These are phyloP conservation scores for Ophiostoma triangulosporum DNA, from an alignment of 2,329 filamentous ascomycete genomes.

Conservation along the genomic window DNA sequence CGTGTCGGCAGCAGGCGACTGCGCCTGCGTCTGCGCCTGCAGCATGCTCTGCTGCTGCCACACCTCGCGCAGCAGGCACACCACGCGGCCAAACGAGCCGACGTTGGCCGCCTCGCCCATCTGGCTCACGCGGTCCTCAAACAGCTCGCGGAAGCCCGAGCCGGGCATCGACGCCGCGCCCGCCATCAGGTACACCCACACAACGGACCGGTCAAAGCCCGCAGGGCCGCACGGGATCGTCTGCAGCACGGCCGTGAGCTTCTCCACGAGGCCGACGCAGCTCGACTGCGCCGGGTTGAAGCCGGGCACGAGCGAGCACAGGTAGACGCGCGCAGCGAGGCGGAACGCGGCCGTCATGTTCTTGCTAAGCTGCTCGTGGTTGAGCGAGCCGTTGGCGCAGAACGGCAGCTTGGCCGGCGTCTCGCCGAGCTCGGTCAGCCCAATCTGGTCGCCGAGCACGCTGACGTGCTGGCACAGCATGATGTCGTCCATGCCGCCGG, in stretches of 20 bases:
- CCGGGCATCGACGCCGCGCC: conserved; percentile 62
- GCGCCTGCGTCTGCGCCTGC: conserved; percentile 13
- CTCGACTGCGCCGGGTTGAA: conserved; percentile 64
- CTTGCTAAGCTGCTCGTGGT: conserved; percentile 67
- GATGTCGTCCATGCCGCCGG: conserved; percentile 70
- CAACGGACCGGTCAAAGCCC: conserved; percentile 80
- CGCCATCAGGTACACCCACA: conserved; percentile 85
- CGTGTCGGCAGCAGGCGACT: neutral
- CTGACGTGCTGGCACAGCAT: conserved; percentile 80
- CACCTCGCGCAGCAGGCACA: conserved; percentile 64
- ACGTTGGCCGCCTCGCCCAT: conserved; percentile 66
- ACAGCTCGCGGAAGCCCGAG: conserved; percentile 64
- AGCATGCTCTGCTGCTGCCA: conserved; percentile 60
- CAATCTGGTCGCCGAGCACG: conserved; percentile 76
- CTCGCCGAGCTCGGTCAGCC: conserved; percentile 58
- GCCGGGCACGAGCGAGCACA: conserved; percentile 88
- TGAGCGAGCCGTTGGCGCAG: conserved; percentile 60
- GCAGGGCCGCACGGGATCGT: conserved; percentile 68
- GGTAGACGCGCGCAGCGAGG: conserved; percentile 82
- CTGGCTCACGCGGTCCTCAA: conserved; percentile 58
- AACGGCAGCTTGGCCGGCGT: conserved; percentile 44
- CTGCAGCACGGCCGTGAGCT: conserved; percentile 62
- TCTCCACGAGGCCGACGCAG: conserved; percentile 63
- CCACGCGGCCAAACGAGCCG: conserved; percentile 77
- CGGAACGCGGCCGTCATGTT: conserved; percentile 90